Base-by-base conservation (phyloP, 1,284 basidiomycete species). In the Marasmius fiardii region DNA sequence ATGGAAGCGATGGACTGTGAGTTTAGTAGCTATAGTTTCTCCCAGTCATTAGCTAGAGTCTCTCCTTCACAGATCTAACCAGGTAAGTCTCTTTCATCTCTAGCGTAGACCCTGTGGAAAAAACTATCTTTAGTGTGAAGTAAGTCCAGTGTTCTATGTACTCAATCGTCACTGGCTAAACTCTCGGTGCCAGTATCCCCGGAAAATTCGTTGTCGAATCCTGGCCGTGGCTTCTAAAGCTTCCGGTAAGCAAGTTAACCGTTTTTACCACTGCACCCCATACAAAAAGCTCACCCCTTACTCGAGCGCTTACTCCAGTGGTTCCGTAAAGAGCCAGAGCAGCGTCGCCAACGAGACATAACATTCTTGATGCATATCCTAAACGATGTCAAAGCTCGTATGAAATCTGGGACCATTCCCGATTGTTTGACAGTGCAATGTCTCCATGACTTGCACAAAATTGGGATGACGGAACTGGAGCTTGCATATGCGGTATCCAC, bases 201-300 rank as follows among this genome's bases (percentile, higher is more conserved):
- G 79, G 79, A 37, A 80, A 80, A 63, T 80, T 79, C 56, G 61
- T 79, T 4, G 79, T 81, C 12, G 79, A 82, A 63, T 73, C 75
- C 4, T 73, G 75, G 67, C 78, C 79, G 0, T 77, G 77, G 70
- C 69, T 81, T 1, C 66, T 80, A 12, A 76, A 76, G 56, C 68
- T 81, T 6, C 80, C 79, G 6, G 70, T 71, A 62, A 60, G 41
- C 26, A 18, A 21, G 8, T 23, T 24, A 41, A 41, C 20, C 14
- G 39, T 18, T n/a, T 16, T 2, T 20, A 14, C n/a, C 16, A 2
- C n/a, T n/a, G 35, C 39, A 3, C n/a, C 11, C 16, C 12, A 16
- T 49, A 34, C 47, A 8, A 20, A 59, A 54, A 59, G 24, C 26
- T 63, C n/a, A 49, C 26, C 12, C 24, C 16, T 6, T 33, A 2